Conservation (phyloP, 352 stramenopile genomes). For the Pythium graminicola region DNA sequence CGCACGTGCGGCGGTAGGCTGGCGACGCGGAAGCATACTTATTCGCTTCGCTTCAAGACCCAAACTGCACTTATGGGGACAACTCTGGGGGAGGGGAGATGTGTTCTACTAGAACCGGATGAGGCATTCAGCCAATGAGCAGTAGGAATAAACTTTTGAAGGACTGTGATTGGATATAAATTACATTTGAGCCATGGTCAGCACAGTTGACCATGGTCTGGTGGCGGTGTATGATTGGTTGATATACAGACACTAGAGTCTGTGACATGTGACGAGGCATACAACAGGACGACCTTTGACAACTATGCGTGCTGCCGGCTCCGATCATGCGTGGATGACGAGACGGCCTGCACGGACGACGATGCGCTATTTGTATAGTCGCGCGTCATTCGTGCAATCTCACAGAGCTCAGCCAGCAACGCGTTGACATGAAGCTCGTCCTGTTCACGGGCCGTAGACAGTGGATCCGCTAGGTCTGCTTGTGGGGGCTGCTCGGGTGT, state of each 20-base stretch:
- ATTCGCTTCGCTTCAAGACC: neutral
- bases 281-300: neutral
- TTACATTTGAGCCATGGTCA: too few species aligned
- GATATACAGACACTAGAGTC: neutral
- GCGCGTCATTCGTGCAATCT: constrained; percentile 22
- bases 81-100: neutral
- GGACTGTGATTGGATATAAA: constrained; percentile 5
- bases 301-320: neutral
- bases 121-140: constrained; percentile 13
- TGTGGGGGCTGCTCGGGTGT: neutral
- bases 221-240: constrained; percentile 10
- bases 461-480: neutral
- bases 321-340: neutral
- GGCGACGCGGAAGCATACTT: constrained; percentile 45
- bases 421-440: constrained; percentile 12
- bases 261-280: constrained; percentile 19
- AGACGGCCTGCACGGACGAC: constrained; percentile 12
- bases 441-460: constrained; percentile 2
- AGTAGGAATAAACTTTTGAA: neutral
- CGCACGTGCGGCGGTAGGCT: constrained; percentile 34
- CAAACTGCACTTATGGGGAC: neutral
- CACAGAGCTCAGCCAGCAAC: constrained; percentile 22
- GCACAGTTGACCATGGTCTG: neutral
- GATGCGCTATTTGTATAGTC: constrained; percentile 9
- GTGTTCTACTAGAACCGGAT: constrained; percentile 10